These are phyloP conservation scores for Rhynchospora pubera DNA, from an alignment of 176 grass and related monocot genomes.

Conservation along the genomic window DNA sequence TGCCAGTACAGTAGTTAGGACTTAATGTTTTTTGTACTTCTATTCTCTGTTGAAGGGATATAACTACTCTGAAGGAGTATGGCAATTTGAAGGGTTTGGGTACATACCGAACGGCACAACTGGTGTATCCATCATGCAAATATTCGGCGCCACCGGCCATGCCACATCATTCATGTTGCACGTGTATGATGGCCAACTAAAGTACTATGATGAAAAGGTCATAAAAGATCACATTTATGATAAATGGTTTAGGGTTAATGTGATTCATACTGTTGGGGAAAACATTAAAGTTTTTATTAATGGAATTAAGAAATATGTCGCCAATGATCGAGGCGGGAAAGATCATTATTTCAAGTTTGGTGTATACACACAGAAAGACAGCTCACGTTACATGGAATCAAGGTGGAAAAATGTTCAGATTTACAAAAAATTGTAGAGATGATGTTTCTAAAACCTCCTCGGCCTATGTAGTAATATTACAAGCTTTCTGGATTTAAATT, in stretches of 20 bases:
- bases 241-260: conserved; percentile 48
- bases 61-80: conserved; percentile 31
- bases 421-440: conserved; percentile 21
- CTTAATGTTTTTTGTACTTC: too few species aligned
- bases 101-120: conserved; percentile 34
- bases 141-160: conserved; percentile 15
- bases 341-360: conserved; percentile 41
- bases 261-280: conserved; percentile 35
- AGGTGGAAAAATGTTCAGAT: conserved; percentile 32
- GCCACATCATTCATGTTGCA: conserved; percentile 44
- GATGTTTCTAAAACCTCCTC: neutral
- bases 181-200: conserved; percentile 32
- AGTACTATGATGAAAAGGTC: conserved; percentile 25
- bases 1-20: too few species aligned
- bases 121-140: conserved; percentile 39
- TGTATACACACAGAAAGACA: conserved; percentile 30
- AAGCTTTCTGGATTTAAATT: neutral
- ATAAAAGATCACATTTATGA: conserved; percentile 24
- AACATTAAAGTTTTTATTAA: conserved; percentile 25
- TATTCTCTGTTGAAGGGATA: conserved; percentile 14
- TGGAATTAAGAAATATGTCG: conserved; percentile 5
- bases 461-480: neutral
- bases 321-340: conserved; percentile 7
- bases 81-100: conserved; percentile 47
- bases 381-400: conserved; percentile 30